Evolutionary conservation across 768 basidiomycete genomes (phyloP).

Genomic region (Gymnopilus dilepis): DNA sequence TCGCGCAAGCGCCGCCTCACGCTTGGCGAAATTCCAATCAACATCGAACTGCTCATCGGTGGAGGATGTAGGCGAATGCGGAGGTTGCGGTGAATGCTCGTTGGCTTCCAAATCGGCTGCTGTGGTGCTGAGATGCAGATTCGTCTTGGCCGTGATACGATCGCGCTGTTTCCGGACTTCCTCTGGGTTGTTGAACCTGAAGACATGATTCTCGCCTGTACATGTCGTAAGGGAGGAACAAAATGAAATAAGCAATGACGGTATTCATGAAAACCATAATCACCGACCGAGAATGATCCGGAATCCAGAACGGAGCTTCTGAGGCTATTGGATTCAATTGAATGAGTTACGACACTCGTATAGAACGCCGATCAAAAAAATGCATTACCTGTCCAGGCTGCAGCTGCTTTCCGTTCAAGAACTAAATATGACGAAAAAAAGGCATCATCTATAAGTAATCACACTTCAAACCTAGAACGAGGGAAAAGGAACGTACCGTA

Average conservation of each 20-base stretch:
- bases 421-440: conserved; percentile 47
- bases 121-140: conserved; percentile 65
- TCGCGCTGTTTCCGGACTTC: conserved; percentile 92
- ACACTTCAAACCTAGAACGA: not conserved
- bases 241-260: conserved; percentile 5
- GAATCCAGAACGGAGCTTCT: conserved; percentile 92
- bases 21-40: conserved; percentile 97
- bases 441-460: conserved; percentile 1
- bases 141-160: conserved; percentile 75
- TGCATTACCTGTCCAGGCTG: conserved; percentile 70
- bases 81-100: conserved; percentile 71
- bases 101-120: conserved; percentile 69
- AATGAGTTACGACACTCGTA: conserved; percentile 6
- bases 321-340: conserved; percentile 49
- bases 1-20: conserved; percentile 89
- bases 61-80: conserved; percentile 77
- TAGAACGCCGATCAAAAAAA: conserved; percentile 9
- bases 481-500: conserved; percentile 56
- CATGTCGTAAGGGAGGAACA: conserved; percentile 10
- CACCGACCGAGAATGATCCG: conserved; percentile 91
- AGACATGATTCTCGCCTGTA: conserved; percentile 97
- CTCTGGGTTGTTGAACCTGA: conserved; percentile 95
- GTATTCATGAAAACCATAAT: conserved; percentile 18
- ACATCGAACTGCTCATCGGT: conserved; percentile 71
- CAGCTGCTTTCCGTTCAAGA: conserved; percentile 93